Base-by-base conservation (phyloP, 139 green algal species). In the Chlorella vulgaris region DNA sequence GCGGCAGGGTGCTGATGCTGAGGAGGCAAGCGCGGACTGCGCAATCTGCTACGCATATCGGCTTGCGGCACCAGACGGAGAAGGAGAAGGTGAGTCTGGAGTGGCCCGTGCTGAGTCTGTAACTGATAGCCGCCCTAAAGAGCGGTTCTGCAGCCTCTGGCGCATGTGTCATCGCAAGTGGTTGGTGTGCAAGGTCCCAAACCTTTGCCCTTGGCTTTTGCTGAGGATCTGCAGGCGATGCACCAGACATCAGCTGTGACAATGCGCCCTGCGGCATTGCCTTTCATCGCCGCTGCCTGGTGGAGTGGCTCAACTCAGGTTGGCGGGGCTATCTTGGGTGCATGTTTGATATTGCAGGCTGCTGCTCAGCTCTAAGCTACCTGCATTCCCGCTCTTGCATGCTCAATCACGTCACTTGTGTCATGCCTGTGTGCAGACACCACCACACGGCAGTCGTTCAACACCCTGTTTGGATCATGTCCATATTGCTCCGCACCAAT, bases 401-500 rank as follows among this genome's bases (percentile, higher is more conserved):
- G n/a, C n/a, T n/a, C n/a, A n/a, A n/a, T n/a, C n/a, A n/a, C n/a
- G n/a, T n/a, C n/a, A n/a, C n/a, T n/a, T n/a, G n/a, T n/a, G 5
- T 65, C 55, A 65, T 65, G 55, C 55, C n/a, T 65, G 55, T 21
- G 2, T 65, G 61, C 82, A 38, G 82, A 86, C 70, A 55, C 74
- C 10, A 63, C 67, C 78, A 92, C 81, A 19, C 68, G 84, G 24
- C 65, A 76, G n/a, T 79, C 74, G 0, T 90, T 92, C 81, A 80
- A 77, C 68, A 85, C 74, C 4, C 62, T 92, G 42, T 92, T 88
- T 86, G 88, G 88, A 21, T 24, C 74, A 35, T 92, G 88, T 82
- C 87, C 87, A 6, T 92, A 89, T 66, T 92, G 88, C 85, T 70
- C 78, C 0, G 68, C 43, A 22, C 69, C 81, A 21, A 91, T 92